Evolutionary conservation across 345 rosid genomes (phyloP).

Genomic region (Geranium brycei): DNA sequence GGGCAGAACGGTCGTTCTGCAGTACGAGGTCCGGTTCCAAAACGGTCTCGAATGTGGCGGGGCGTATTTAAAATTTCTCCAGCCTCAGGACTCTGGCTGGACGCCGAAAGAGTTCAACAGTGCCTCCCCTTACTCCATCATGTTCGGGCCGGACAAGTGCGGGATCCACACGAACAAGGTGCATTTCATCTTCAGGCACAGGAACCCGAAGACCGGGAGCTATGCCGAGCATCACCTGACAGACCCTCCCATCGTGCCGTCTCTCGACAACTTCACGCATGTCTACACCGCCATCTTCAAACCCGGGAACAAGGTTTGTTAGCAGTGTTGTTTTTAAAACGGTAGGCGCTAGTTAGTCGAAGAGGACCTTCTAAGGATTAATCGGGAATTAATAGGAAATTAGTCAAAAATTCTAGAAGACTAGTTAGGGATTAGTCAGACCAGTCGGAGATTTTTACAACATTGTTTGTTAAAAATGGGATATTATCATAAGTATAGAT

Average conservation of each 20-base stretch:
- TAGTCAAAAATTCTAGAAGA: too few species aligned
- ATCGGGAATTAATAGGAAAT: too few species aligned
- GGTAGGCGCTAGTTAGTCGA: too few species aligned
- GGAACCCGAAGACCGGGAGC: constrained; percentile 38
- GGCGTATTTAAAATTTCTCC: constrained; percentile 43
- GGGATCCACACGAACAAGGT: constrained; percentile 43
- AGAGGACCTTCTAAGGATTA: too few species aligned
- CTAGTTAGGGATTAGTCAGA: too few species aligned
- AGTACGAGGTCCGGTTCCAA: constrained; percentile 42
- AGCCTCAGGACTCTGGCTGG: constrained; percentile 42
- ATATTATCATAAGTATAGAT: too few species aligned
- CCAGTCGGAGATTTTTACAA: too few species aligned
- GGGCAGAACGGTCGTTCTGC: constrained; percentile 23
- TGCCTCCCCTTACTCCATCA: constrained; percentile 38
- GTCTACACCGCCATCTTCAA: constrained; percentile 43
- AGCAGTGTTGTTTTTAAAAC: too few species aligned
- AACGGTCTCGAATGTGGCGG: constrained; percentile 53
- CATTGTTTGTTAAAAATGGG: too few species aligned
- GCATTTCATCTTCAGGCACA: constrained; percentile 46
- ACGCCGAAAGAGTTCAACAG: constrained; percentile 25
- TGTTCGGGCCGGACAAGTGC: constrained; percentile 59
- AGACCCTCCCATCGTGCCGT: constrained; percentile 34
- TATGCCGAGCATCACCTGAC: constrained; percentile 41
- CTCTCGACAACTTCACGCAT: constrained; percentile 34
- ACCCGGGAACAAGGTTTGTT: constrained; percentile 24